phyloP scores from a whole-genome alignment of 352 stramenopile genomes.

The Phytopythium litorale region DNA sequence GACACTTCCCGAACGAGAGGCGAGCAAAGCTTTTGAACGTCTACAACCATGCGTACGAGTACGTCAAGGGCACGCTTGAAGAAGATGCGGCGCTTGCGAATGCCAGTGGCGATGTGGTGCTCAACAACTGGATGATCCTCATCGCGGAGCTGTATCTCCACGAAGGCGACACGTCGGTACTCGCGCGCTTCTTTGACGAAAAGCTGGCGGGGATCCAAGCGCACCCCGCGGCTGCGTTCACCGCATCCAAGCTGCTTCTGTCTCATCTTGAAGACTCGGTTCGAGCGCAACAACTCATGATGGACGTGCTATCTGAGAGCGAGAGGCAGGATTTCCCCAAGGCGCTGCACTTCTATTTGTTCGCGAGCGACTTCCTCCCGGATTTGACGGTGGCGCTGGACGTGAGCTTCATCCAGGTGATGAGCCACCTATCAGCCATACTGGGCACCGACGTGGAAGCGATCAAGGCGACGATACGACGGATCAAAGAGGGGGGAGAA shows the following conservation, averaged over 20 bases:
- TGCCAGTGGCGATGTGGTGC: conserved; percentile 16
- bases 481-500: conserved; percentile 24
- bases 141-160: conserved; percentile 10
- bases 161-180: conserved; percentile 3
- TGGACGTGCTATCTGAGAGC: conserved; percentile 22
- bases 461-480: conserved; percentile 20
- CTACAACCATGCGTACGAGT: conserved; percentile 22
- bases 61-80: background rate
- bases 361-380: conserved; percentile 18
- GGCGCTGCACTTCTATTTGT: conserved; percentile 35
- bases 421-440: conserved; percentile 22
- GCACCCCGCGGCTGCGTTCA: conserved; percentile 21
- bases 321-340: conserved; percentile 16
- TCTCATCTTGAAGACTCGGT: conserved; percentile 4
- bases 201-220: conserved; percentile 17
- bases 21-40: conserved; percentile 4
- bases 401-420: conserved; percentile 23
- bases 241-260: conserved; percentile 21
- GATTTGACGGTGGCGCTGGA: conserved; percentile 23
- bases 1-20: background rate
- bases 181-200: conserved; percentile 23
- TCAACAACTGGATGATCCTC: conserved; percentile 43
- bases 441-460: conserved; percentile 18
- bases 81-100: background rate
- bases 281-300: conserved; percentile 22